Evolutionary conservation across 2,329 filamentous ascomycete species (phyloP).

Genomic region (Elsinoe australis): DNA sequence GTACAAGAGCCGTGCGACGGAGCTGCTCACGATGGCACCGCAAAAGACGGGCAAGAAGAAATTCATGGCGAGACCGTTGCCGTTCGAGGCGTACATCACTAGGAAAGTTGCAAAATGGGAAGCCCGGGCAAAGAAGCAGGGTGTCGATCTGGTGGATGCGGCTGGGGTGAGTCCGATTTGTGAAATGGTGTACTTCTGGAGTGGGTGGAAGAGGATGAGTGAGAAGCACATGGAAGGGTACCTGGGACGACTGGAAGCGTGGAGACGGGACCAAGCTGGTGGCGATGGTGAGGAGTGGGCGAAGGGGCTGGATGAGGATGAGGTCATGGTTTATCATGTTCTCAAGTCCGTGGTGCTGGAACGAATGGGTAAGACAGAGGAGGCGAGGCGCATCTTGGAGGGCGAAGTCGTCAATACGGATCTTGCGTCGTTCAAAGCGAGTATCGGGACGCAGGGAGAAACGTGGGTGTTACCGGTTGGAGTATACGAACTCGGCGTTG

Average conservation of each 20-base stretch:
- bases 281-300: constrained; percentile 40
- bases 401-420: constrained; percentile 56
- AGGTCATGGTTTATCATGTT: constrained; percentile 58
- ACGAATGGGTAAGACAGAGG: constrained; percentile 52
- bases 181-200: constrained; percentile 95
- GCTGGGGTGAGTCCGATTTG: constrained; percentile 71
- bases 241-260: constrained; percentile 58
- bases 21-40: constrained; percentile 64
- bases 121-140: constrained; percentile 59
- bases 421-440: constrained; percentile 43
- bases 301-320: constrained; percentile 48
- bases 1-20: constrained; percentile 49
- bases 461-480: constrained; percentile 67
- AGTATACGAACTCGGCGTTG: constrained; percentile 78
- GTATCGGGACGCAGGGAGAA: constrained; percentile 50
- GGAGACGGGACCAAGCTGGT: constrained; percentile 40
- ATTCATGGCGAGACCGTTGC: constrained; percentile 82
- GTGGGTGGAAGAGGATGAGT: constrained; percentile 75
- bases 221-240: constrained; percentile 56
- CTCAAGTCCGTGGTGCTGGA: constrained; percentile 60
- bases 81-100: constrained; percentile 77
- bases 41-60: constrained; percentile 73
- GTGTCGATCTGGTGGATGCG: constrained; percentile 66
- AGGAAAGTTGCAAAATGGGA: constrained; percentile 89
- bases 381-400: constrained; percentile 59